Evolutionary conservation across 2,329 filamentous ascomycete genomes (phyloP), one percentile per base, ranked within the genome.

Genomic region (Pseudogymnoascus sp.): DNA sequence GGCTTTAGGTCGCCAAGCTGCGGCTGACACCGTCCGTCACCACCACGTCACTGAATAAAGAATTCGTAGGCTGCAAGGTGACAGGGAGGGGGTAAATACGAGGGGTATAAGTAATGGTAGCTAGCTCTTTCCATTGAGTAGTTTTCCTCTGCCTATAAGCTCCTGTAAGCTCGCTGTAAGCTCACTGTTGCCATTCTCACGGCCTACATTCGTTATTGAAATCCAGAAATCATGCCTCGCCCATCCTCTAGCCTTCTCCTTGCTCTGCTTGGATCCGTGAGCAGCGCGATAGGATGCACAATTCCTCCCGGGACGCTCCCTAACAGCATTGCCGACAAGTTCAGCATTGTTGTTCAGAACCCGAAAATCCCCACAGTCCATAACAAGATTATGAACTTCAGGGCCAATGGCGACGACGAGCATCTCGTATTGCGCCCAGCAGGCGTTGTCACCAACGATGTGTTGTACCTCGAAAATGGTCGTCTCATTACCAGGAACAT

Each of bases 381-480:
- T 63, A 72, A 75, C 45, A 72, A 72, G 15, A 71, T 70, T 62
- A 67, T 76, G 64, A 73, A 75, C 60, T 75, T 74, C 70, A 70
- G 73, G 61, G 72, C 72, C 63, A 74, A 74, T 13, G 74, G 74
- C 36, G 74, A 73, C 8, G 75, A 77, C 64, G 71, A 74, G 60
- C 75, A 77, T 65, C 66, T 76, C 13, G 76, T 75, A 61, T 69
- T 77, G 35, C 70, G 69, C 31, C 74, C 75, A 5, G 71, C 73
- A 0, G 77, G 76, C 31, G 72, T 73, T 58, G 64, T 67, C 2
- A 73, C 75, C 3, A 71, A 68, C 55, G 70, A 75, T 61, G 69
- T 77, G 39, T 72, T 72, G 2, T 63, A 31, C 27, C 73, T 79
- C 27, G 68, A 73, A 35, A 66, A 74, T 45, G 77, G 76, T 5